phyloP scores from a whole-genome alignment of 2,329 filamentous ascomycete species.

The Macrophomina phaseolina region DNA sequence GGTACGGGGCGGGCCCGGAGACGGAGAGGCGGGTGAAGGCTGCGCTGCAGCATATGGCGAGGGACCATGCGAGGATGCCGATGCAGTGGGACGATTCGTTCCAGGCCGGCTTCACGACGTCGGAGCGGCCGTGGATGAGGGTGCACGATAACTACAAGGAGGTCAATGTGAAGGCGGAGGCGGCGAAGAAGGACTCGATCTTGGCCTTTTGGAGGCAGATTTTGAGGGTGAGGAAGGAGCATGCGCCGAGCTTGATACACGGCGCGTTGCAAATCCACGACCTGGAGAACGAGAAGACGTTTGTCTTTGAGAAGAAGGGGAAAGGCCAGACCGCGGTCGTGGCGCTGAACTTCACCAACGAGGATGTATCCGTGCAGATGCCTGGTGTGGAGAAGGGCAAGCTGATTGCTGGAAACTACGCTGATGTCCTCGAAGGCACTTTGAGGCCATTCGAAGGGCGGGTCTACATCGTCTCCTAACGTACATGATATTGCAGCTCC shows the following conservation, averaged over 20 bases:
- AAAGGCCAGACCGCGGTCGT: conserved; percentile 42
- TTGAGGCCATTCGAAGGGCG: conserved; percentile 46
- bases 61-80: conserved; percentile 71
- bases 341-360: conserved; percentile 47
- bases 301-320: conserved; percentile 52
- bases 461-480: conserved; percentile 34
- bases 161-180: conserved; percentile 65
- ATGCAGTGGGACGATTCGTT: conserved; percentile 67
- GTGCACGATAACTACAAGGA: conserved; percentile 63
- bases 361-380: conserved; percentile 29
- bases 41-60: conserved; percentile 62
- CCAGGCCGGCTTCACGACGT: conserved; percentile 67
- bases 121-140: conserved; percentile 65
- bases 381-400: conserved; percentile 31
- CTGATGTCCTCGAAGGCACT: conserved; percentile 31
- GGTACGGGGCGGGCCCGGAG: conserved; percentile 35
- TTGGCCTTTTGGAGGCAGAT: conserved; percentile 67
- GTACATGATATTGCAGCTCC: too few relatives aligned
- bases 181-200: conserved; percentile 56
- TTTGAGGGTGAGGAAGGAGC: conserved; percentile 64
- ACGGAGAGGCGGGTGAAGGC: conserved; percentile 47
- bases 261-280: conserved; percentile 66
- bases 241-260: conserved; percentile 70
- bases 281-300: conserved; percentile 58
- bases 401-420: conserved; percentile 54